phyloP scores from a whole-genome alignment of 1,284 basidiomycete genomes.

The Polyporus tsugae region DNA sequence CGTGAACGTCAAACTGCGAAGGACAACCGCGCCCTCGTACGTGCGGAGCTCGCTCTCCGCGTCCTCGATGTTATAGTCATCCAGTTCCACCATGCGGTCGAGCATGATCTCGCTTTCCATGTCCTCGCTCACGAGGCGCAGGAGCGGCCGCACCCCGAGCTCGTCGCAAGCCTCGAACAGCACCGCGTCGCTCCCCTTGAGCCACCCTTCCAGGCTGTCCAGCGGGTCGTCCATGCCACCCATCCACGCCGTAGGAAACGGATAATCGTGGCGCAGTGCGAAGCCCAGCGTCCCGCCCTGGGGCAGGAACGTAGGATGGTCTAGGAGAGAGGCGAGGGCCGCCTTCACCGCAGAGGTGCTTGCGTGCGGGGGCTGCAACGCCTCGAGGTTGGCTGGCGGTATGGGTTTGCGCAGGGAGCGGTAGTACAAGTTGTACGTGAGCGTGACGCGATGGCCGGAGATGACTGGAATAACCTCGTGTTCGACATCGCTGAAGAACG shows the following conservation, averaged over 20 bases:
- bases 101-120: not conserved
- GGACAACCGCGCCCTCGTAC: not conserved
- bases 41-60: not conserved
- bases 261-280: conserved; percentile 45
- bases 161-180: conserved; percentile 11
- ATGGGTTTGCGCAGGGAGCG: conserved; percentile 4
- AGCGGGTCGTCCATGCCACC: not conserved
- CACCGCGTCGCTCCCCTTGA: conserved; percentile 22
- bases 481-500: conserved; percentile 54
- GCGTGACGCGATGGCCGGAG: conserved; percentile 50
- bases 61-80: not conserved
- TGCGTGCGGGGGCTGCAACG: not conserved
- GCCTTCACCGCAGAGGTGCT: conserved; percentile 10
- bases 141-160: conserved; percentile 8
- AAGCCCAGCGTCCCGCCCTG: conserved; percentile 48
- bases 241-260: conserved; percentile 14
- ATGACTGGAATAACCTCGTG: conserved; percentile 52
- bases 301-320: conserved; percentile 37
- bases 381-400: not conserved
- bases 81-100: not conserved
- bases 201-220: not conserved
- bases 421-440: conserved; percentile 52
- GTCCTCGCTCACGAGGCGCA: conserved; percentile 9
- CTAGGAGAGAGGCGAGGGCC: conserved; percentile 35
- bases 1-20: not conserved